Evolutionary conservation across 345 rosid species (phyloP).

Genomic region (Eucalyptus victrix): DNA sequence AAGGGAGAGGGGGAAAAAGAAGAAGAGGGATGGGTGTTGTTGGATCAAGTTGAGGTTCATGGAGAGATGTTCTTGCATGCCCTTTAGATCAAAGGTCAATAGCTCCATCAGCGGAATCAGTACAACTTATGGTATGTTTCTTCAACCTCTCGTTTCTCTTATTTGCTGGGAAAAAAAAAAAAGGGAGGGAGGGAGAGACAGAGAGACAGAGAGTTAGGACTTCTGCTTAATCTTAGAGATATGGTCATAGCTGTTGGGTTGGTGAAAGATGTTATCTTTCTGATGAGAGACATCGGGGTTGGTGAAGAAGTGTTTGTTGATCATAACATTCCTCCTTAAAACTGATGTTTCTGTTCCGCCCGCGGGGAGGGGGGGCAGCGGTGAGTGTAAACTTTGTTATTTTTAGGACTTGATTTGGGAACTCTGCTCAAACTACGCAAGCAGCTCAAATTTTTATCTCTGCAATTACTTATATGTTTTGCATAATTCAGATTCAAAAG

Average conservation of each 20-base stretch:
- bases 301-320: neutral
- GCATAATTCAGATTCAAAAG: neutral
- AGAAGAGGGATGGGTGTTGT: slow-evolving; percentile 45
- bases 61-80: slow-evolving; percentile 35
- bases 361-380: neutral
- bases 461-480: neutral
- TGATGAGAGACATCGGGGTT: neutral
- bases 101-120: slow-evolving; percentile 48
- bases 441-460: neutral
- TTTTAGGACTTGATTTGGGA: neutral
- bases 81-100: slow-evolving; percentile 80
- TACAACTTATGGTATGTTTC: slow-evolving; percentile 20
- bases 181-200: no score
- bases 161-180: neutral
- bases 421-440: neutral
- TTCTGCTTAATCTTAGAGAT: neutral
- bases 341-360: neutral
- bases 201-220: neutral
- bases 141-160: neutral
- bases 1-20: slow-evolving; percentile 3
- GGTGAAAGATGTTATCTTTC: neutral
- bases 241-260: neutral
- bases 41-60: slow-evolving; percentile 46
- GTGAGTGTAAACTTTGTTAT: neutral
- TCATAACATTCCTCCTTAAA: neutral